Conservation (phyloP, 2,329 filamentous ascomycete species). For the Blumeria hordei region DNA sequence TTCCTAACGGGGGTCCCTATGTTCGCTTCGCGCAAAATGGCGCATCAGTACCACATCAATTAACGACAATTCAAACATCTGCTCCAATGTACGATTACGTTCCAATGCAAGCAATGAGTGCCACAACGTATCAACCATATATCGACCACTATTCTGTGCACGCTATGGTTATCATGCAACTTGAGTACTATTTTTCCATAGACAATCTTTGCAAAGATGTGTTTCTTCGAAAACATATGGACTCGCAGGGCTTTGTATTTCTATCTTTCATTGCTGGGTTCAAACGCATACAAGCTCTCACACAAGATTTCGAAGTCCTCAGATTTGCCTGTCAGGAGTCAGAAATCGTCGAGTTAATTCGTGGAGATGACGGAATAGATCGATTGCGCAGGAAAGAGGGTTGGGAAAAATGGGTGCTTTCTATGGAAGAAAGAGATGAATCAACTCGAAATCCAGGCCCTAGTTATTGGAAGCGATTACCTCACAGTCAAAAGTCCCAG, state of each 20-base stretch:
- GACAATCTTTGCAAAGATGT: constrained; percentile 89
- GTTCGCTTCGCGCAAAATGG: constrained; percentile 17
- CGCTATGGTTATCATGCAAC: constrained; percentile 22
- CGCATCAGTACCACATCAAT: constrained; percentile 14
- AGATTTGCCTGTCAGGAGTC: constrained; percentile 54
- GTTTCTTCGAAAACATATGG: constrained; percentile 77
- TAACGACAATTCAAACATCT: constrained; percentile 22
- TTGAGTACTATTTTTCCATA: constrained; percentile 92
- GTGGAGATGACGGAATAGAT: constrained; percentile 55
- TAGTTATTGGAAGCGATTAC: constrained; percentile 15
- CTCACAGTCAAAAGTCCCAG: constrained; percentile 6
- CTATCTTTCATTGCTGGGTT: constrained; percentile 64
- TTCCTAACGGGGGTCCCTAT: constrained; percentile 29
- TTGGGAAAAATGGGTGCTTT: constrained; percentile 62
- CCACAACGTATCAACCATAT: constrained; percentile 31
- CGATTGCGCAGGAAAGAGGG: constrained; percentile 49
- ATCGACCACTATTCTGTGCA: constrained; percentile 28
- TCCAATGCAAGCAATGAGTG: constrained; percentile 26
- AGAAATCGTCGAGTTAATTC: constrained; percentile 45
- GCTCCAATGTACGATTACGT: constrained; percentile 32
- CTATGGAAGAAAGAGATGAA: constrained; percentile 44
- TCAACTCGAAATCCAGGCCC: constrained; percentile 52
- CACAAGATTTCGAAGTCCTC: constrained; percentile 47
- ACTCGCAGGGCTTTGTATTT: constrained; percentile 76
- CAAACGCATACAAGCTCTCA: constrained; percentile 55